Conservation (phyloP, 495 filamentous ascomycete genomes). For the Arthonia radiata region DNA sequence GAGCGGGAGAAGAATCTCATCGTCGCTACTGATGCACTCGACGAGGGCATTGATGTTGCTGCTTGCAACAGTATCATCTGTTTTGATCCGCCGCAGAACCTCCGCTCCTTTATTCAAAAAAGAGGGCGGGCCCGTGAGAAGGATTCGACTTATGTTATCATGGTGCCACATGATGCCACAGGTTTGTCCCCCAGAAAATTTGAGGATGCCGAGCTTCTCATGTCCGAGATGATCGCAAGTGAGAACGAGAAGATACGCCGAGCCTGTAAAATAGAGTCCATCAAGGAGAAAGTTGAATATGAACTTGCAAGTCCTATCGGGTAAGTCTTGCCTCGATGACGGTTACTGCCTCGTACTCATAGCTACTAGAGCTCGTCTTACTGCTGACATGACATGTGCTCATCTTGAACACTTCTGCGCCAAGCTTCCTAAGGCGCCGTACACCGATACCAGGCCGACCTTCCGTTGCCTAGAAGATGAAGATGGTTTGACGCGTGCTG, state of each 20-base stretch:
- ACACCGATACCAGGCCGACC: constrained; percentile 25
- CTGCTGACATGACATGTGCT: constrained; percentile 38
- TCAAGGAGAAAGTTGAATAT: too few relatives aligned
- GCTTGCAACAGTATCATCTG: constrained; percentile 74
- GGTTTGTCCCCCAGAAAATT: too few relatives aligned
- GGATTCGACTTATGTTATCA: constrained; percentile 44
- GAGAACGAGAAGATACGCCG: too few relatives aligned
- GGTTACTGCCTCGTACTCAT: too few relatives aligned
- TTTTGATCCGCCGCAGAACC: constrained; percentile 46
- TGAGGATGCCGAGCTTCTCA: too few relatives aligned
- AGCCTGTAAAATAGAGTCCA: too few relatives aligned
- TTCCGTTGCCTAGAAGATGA: constrained; percentile 15
- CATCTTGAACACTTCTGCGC: constrained; percentile 73
- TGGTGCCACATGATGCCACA: constrained; percentile 23
- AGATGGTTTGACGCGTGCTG: constrained; percentile 18
- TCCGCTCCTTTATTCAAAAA: constrained; percentile 76
- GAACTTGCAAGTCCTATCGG: constrained; percentile 18
- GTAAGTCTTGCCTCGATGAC: constrained; percentile 3
- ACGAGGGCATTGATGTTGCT: constrained; percentile 81
- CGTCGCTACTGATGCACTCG: constrained; percentile 60
- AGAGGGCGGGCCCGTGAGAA: constrained; percentile 57
- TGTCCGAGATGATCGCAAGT: too few relatives aligned
- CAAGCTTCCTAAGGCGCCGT: constrained; percentile 28
- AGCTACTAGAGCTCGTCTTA: constrained; percentile 37
- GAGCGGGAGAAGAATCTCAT: constrained; percentile 49